Evolutionary conservation across 441 rosid genomes (phyloP), one percentile per base, ranked within the genome.

Genomic region (Corymbia citriodora): DNA sequence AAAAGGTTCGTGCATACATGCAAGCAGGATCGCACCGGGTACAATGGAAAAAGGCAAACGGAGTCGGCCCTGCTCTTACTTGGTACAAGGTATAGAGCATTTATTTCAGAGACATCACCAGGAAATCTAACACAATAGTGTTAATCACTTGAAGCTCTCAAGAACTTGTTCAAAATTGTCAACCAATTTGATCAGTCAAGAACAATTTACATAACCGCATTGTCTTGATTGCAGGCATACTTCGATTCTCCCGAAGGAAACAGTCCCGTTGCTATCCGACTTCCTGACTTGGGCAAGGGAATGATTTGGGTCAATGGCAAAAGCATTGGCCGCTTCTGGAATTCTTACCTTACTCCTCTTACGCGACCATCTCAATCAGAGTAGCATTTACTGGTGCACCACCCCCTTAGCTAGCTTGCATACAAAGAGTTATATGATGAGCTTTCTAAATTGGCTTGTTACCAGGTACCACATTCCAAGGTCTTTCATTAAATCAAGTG

Each of bases 291-390:
- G 98, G 93, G 94, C 4, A 98, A 98, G 92, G 99, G 99, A 40
- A 93, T 96, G 96, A 91, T 96, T 81, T 98, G 99, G 99, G 92
- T 98, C 55, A 98, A 98, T 36, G 99, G 99, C 10, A 91, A 93
- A 86, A 96, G 94, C 93, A 95, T 98, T 45, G 99, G 99, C 54
- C 94, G 99, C 25, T 94, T 97, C 89, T 98, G 99, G 99, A 93
- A 93, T 94, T 93, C 97, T n/a, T 97, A 90, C 91, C 86, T 96
- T 48, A 96, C 99, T 55, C 97, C 99, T 36, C 95, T 96, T 48
- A 92, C 92, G 21, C 63, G 91, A 18, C 95, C 99, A 21, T 91
- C 99, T 48, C 99, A 98, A 93, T 83, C 93, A 15, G 99, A 97
- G 95, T 96, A 93, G 97, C 89, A 79, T 45, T 79, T 79, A 49